Base-by-base conservation (phyloP, 257 asterid genomes). In the Lycium ferocissimum region DNA sequence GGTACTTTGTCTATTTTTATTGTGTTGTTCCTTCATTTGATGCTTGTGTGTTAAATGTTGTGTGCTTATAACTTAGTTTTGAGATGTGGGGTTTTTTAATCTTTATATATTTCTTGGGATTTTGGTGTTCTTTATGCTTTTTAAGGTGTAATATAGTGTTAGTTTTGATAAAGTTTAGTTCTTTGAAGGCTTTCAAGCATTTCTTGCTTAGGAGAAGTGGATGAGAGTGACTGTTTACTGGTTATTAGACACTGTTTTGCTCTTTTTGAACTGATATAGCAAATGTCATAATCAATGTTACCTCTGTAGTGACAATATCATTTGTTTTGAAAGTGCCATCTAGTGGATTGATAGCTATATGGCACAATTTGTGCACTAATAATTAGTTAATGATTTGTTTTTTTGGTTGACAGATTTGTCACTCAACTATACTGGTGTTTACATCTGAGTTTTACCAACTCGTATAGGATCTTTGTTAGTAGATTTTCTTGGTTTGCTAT, bases 41-140 rank as follows among this genome's bases (percentile, higher is more conserved):
- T 58, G 86, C 69, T 86, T 78, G 54, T 58, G 65, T 71, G 47
- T 78, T 82, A 83, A 38, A 47, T 22, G 2, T 56, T 22, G 15
- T 53, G 71, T 70, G 14, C 14, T 49, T 65, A 18, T 12, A 49
- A 62, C 26, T 10, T n/a, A 53, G 80, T 84, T 85, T 58, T 73
- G 62, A 51, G 35, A 22, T 84, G 86, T 85, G 84, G 88, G 75
- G 56, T 86, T 69, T 86, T 22, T 67, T 26, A 67, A 6, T 61
- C 79, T 40, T 79, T 6, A 3, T 3, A 43, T 58, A 7, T 9
- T 65, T 47, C 59, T 80, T 84, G 20, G n/a, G 66, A 56, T 73
- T 51, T 85, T 85, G n/a, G 63, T 49, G 53, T 13, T 33, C 26
- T 79, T 18, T 53, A 1, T 81, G 63, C 22, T 13, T 26, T 85